Base-by-base conservation (phyloP, 148 eudicot genomes). In the Nyssa sinensis region DNA sequence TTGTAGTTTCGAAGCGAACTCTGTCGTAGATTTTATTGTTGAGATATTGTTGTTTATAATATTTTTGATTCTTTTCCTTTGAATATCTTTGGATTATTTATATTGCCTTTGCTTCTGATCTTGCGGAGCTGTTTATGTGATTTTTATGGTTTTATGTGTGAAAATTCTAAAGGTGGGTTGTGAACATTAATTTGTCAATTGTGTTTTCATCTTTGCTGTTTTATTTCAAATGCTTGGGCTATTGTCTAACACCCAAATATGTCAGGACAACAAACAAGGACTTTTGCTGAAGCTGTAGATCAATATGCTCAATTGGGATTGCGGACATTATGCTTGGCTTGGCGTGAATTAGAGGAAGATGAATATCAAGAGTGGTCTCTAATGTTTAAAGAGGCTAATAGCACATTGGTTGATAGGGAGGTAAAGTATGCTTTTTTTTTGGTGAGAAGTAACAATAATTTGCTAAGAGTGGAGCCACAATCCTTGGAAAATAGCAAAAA, bases 371-470 rank as follows among this genome's bases (percentile, higher is more conserved):
- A 93, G 74, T 95, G 99, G 99, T 85, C 96, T 76, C 81, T 78
- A 34, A 80, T 88, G 87, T 95, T 90, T 80, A 95, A 88, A 79
- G 99, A 95, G 80, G 96, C 99, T 79, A 90, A 89, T 79, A 92
- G 97, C 84, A 82, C 89, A 70, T 86, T 95, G 78, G 91, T 92
- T 59, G 99, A 95, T 75, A 84, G 99, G 81, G 97, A 95, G 99
- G 99, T 95, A 81, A 77, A 47, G n/a, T 53, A 64, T 39, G 34
- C 64, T n/a, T n/a, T n/a, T n/a, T n/a, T n/a, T n/a, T n/a, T n/a
- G n/a, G n/a, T n/a, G n/a, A n/a, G n/a, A n/a, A n/a, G n/a, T n/a
- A n/a, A n/a, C n/a, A n/a, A n/a, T n/a, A n/a, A n/a, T n/a, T n/a
- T n/a, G n/a, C n/a, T n/a, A n/a, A n/a, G n/a, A n/a, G n/a, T n/a